A percentile compares a stretch with the other conserved stretches of the same genome.
These are phyloP conservation scores for Logfia minima DNA, from an alignment of 129 eudicot species.

Conservation along the genomic window DNA sequence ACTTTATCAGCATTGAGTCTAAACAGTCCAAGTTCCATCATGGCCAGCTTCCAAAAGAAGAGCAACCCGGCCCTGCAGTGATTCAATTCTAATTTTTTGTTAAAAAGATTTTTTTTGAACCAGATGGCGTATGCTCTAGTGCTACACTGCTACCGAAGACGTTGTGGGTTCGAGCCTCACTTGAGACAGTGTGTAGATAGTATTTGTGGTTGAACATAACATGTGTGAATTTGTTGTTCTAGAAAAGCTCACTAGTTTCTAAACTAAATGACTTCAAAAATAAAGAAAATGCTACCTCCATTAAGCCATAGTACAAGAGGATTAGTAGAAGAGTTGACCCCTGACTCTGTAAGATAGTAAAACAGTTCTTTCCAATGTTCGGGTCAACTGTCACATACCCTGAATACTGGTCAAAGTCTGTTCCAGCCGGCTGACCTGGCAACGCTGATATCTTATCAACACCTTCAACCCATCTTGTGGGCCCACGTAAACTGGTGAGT, in stretches of 20 bases:
- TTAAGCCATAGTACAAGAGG: slow-evolving; percentile 80
- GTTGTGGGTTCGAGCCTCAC: no score
- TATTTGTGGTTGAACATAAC: no score
- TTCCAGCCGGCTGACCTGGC: slow-evolving; percentile 68
- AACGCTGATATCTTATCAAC: slow-evolving; percentile 49
- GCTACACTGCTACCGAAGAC: no score
- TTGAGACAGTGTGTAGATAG: no score
- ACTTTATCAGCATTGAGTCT: slow-evolving; percentile 45
- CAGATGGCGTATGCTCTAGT: no score
- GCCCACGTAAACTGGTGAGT: slow-evolving; percentile 43
- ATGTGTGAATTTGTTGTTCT: no score
- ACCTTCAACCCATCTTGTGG: slow-evolving; percentile 54
- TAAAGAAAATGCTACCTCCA: slow-evolving; percentile 53
- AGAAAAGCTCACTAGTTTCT: neutral
- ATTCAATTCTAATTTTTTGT: neutral
- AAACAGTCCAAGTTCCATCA: slow-evolving; percentile 58
- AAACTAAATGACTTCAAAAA: neutral
- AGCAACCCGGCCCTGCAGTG: slow-evolving; percentile 58
- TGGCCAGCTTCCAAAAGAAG: slow-evolving; percentile 54
- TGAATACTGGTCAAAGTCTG: slow-evolving; percentile 59
- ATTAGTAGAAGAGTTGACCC: slow-evolving; percentile 38
- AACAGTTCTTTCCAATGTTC: slow-evolving; percentile 51
- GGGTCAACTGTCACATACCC: slow-evolving; percentile 80
- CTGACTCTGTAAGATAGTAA: slow-evolving; percentile 55
- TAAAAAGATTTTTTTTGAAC: no score